Evolutionary conservation across 805 yeast species (phyloP), one percentile per base, ranked within the genome.

Genomic region (Candida mattraensis): DNA sequence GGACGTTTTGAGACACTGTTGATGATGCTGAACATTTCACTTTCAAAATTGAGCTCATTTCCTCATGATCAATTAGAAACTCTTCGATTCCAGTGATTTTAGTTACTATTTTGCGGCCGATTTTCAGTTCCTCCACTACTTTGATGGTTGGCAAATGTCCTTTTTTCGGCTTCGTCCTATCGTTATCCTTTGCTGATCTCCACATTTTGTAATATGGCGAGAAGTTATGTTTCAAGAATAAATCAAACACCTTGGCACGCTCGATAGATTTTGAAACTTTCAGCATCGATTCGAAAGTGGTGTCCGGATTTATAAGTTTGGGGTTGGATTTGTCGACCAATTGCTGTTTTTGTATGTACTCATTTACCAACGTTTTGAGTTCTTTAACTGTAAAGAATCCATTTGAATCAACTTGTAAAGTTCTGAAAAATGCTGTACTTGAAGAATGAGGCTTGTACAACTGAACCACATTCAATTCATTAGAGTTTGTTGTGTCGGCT

Each of bases 1-100:
- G 74, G 11, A 67, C 65, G 26, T 77, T 74, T 18, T 75, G 78
- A 0, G 81, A 82, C 8, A 85, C 70, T 0, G 96, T 80, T 0
- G 93, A 73, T 0, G 97, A 86, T 0, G 96, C 96, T 9, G 96
- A 89, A 57, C 98, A 93, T 45, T 79, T 80, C 14, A 78, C 77
- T 40, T 83, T 78, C 44, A 91, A 61, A 28, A 78, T 83, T 19
- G 76, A 78, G 2, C 94, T 80, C 12, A 93, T 60, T 7, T 69
- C 69, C 18, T 75, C 78, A 0, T 87, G 73, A 38, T 78, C 80
- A 22, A 91, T 71, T 35, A 71, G 68, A 57, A 76, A 91, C 5
- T 66, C 64, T 42, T 86, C 95, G 43, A 85, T 70, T 40, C 86
- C 83, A 12, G 73, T 67, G 1, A 89, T 74, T 22, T 79, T 68